Evolutionary conservation across 2,329 filamentous ascomycete species (phyloP).

Genomic region (Tolypocladium album): DNA sequence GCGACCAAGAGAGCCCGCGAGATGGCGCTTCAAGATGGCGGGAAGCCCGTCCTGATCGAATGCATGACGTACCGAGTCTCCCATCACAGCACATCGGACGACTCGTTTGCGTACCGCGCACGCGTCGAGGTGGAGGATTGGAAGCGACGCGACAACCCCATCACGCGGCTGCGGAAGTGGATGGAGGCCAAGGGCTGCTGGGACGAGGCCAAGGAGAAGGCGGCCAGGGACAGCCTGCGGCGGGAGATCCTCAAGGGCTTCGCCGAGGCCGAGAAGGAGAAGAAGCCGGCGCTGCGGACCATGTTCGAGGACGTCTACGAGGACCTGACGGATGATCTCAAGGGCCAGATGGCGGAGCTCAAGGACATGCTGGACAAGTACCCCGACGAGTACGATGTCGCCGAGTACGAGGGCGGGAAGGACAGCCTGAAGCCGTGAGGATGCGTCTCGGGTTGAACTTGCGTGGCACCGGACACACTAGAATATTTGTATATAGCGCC

Average conservation of each 20-base stretch:
- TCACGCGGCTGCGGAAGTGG: conserved; percentile 79
- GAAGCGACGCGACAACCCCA: conserved; percentile 84
- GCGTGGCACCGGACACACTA: not conserved
- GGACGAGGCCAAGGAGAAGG: conserved; percentile 75
- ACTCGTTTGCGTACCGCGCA: conserved; percentile 92
- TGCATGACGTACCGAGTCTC: conserved; percentile 98
- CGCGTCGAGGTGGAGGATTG: conserved; percentile 91
- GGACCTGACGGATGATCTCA: conserved; percentile 68
- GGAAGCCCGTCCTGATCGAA: conserved; percentile 77
- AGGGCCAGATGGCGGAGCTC: conserved; percentile 60
- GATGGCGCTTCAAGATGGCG: conserved; percentile 71
- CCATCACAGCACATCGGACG: conserved; percentile 93
- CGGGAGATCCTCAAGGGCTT: conserved; percentile 79
- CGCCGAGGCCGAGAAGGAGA: conserved; percentile 68
- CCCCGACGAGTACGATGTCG: conserved; percentile 83
- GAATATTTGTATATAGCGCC: not conserved
- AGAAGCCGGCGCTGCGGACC: conserved; percentile 59
- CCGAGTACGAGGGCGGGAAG: conserved; percentile 63
- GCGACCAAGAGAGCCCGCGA: conserved; percentile 67
- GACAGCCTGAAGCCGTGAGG: conserved; percentile 40
- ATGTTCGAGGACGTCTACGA: conserved; percentile 91
- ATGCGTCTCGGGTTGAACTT: not conserved
- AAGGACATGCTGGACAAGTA: conserved; percentile 72
- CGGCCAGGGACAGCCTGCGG: conserved; percentile 51
- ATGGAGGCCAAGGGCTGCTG: conserved; percentile 75